Base-by-base conservation (phyloP, 495 filamentous ascomycete genomes). In the Hypoxylon cercidicola region DNA sequence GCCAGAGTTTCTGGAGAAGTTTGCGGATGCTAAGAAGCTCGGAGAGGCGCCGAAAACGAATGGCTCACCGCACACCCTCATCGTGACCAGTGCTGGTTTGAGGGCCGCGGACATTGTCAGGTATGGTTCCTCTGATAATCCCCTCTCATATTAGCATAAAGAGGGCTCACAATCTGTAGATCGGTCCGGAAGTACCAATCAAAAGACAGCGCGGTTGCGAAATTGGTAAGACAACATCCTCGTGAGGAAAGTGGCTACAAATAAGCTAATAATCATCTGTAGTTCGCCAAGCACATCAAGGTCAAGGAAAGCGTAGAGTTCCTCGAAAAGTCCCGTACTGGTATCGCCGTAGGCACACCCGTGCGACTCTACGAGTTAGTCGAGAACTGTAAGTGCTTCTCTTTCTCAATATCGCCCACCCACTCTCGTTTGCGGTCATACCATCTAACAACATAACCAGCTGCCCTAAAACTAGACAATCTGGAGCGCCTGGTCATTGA, bases 241-340 rank as follows among this genome's bases (percentile, higher is more conserved):
- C 39, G n/a, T 23, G 3, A 20, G 53, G 47, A 39, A 60, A 39
- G 21, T 8, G 23, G 13, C 7, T 28, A 18, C 13, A 10, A 11
- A 5, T 13, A 39, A 68, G 23, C 39, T 60, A 43, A 52, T 28
- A 35, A 60, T 37, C 18, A 30, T n/a, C 25, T 4, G 6, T 4
- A 83, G 49, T 99, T 99, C 74, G 94, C 96, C 7, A 99, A 99
- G 73, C 95, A 99, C 64, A 97, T 99, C 79, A 99, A 99, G 77
- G 65, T 99, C 5, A 84, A 90, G 52, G 96, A 97, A 63, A 90
- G 92, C 15, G 87, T 93, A 54, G 84, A 90, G 47, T 90, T 89
- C 74, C 85, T 93, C 79, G 75, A 91, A 77, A 77, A 84, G 75
- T 72, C 62, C 56, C 89, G 90, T 48, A 89, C 91, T 7, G 89